A percentile compares a stretch with the other conserved stretches of the same genome.
These are phyloP conservation scores for Zizania palustris DNA, from an alignment of 202 grass and related monocot species.

Conservation along the genomic window DNA sequence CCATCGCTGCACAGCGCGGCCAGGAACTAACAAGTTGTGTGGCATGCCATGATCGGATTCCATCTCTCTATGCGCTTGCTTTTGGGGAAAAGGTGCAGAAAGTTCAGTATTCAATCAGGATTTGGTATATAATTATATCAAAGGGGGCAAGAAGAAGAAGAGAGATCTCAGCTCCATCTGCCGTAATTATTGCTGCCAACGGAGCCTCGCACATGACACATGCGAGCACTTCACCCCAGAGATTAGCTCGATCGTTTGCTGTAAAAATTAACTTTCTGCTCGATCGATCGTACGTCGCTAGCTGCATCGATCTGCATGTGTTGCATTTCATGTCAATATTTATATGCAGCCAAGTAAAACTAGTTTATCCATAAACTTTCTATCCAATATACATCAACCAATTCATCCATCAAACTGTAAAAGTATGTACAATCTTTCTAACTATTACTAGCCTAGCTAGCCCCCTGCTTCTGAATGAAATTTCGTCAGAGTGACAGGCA, in stretches of 20 bases:
- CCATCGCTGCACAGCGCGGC: neutral
- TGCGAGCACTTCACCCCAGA: slow-evolving; percentile 27
- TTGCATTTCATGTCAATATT: neutral
- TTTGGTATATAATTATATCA: neutral
- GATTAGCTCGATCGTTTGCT: neutral
- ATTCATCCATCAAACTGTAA: neutral
- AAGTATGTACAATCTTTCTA: no score
- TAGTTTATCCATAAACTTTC: neutral
- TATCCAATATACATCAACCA: neutral
- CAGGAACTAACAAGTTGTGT: slow-evolving; percentile 26
- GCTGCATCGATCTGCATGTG: neutral
- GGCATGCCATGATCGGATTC: neutral
- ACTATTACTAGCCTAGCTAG: neutral
- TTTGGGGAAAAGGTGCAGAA: slow-evolving; percentile 17
- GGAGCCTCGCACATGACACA: slow-evolving; percentile 15
- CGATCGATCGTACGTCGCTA: neutral
- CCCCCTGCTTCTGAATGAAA: neutral
- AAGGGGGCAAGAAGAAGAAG: neutral
- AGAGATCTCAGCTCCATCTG: slow-evolving; percentile 15
- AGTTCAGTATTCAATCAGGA: neutral
- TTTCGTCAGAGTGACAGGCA: neutral
- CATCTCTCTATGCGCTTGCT: neutral
- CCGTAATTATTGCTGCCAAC: slow-evolving; percentile 41
- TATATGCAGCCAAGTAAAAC: neutral
- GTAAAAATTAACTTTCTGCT: slow-evolving; percentile 39